These are phyloP conservation scores for Agarophyton chilense DNA, from an alignment of 23 red algal genomes.

Conservation along the genomic window DNA sequence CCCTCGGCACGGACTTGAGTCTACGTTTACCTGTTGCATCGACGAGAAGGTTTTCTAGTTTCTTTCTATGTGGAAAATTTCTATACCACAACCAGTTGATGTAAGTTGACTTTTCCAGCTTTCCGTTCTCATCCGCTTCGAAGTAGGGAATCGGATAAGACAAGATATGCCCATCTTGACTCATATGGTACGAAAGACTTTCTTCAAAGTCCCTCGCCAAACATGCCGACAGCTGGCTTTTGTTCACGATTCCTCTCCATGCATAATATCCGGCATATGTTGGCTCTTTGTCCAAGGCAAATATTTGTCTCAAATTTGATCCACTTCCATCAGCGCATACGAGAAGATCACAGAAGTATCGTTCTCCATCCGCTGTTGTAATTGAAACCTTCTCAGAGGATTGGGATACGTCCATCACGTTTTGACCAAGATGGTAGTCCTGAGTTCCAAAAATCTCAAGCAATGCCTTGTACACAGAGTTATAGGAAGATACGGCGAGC, in stretches of 20 bases:
- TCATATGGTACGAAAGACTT: background rate
- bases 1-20: constrained; percentile 6
- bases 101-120: constrained; percentile 20
- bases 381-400: constrained; percentile 20
- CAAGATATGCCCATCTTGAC: constrained; percentile 28
- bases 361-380: background rate
- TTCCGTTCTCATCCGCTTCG: constrained; percentile 2
- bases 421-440: background rate
- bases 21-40: background rate
- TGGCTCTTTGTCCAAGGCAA: background rate
- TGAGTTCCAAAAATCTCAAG: background rate
- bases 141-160: constrained; percentile 43
- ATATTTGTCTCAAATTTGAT: background rate
- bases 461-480: constrained; percentile 30
- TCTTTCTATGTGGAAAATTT: background rate
- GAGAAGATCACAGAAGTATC: constrained; percentile 4
- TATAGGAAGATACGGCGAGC: constrained; percentile 17
- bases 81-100: constrained; percentile 61
- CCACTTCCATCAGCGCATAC: constrained; percentile 46
- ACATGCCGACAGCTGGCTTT: background rate
- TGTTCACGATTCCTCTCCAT: constrained; percentile 40
- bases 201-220: background rate
- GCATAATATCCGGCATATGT: constrained; percentile 42
- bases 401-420: constrained; percentile 24
- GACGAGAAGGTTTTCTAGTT: background rate